A percentile compares a stretch with the other conserved stretches of the same genome.
These are phyloP conservation scores for Phoma herbarum DNA, from an alignment of 2,329 filamentous ascomycete species.

Conservation along the genomic window DNA sequence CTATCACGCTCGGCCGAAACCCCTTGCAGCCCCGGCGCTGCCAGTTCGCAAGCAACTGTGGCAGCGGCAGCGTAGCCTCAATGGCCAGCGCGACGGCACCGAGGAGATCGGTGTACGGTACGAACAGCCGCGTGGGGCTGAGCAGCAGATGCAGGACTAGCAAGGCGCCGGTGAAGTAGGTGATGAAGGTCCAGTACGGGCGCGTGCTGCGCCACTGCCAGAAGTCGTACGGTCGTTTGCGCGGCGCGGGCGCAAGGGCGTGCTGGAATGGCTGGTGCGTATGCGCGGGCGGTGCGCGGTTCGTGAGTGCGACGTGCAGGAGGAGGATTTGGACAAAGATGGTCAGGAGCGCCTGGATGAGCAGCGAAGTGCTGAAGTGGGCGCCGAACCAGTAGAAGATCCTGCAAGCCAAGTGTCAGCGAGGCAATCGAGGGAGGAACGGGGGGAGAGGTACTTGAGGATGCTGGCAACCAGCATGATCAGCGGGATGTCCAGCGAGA, in stretches of 20 bases:
- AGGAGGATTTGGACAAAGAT: constrained; percentile 65
- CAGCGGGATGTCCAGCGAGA: constrained; percentile 72
- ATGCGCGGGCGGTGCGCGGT: constrained; percentile 58
- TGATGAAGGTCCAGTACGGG: constrained; percentile 82
- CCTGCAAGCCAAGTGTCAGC: constrained; percentile 46
- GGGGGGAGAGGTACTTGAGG: constrained; percentile 59
- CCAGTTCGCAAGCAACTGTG: constrained; percentile 78
- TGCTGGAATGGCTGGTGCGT: constrained; percentile 68
- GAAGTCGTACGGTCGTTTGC: constrained; percentile 74
- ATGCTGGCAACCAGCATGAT: constrained; percentile 73
- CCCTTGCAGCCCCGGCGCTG: constrained; percentile 76
- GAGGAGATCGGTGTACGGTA: constrained; percentile 71
- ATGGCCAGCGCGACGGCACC: constrained; percentile 80
- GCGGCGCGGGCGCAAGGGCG: constrained; percentile 43
- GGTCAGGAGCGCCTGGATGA: constrained; percentile 69
- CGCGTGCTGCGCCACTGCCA: constrained; percentile 82
- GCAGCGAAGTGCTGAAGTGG: constrained; percentile 66
- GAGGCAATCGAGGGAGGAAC: too few relatives aligned
- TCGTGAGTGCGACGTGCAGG: constrained; percentile 68
- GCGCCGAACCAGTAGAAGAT: constrained; percentile 73
- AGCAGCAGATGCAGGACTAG: constrained; percentile 73
- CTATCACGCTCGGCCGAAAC: constrained; percentile 77
- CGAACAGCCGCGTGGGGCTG: constrained; percentile 66
- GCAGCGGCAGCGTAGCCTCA: constrained; percentile 82
- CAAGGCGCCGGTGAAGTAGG: constrained; percentile 71